These are phyloP conservation scores for Aspergillus tubingensis DNA, from an alignment of 2,329 filamentous ascomycete genomes.

Conservation along the genomic window DNA sequence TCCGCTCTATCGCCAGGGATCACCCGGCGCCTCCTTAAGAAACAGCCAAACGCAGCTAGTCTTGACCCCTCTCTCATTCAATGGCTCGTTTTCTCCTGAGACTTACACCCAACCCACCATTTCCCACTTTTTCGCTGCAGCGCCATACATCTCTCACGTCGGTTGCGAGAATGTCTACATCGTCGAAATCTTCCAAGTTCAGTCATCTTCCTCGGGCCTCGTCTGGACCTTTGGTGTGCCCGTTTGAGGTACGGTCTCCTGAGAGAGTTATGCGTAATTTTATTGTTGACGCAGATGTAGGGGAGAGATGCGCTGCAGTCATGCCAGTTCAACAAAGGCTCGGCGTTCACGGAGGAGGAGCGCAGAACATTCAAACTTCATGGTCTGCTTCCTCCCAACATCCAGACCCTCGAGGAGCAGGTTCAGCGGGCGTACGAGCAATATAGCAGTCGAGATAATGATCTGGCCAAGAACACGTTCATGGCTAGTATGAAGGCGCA, in stretches of 20 bases:
- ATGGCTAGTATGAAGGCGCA: conserved; percentile 82
- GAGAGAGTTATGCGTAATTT: background rate
- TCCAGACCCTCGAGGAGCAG: conserved; percentile 77
- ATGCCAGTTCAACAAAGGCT: conserved; percentile 79
- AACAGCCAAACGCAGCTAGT: background rate
- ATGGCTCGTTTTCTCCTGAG: background rate
- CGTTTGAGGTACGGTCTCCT: conserved; percentile 23
- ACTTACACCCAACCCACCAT: background rate
- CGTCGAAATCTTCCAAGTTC: conserved; percentile 26
- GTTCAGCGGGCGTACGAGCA: conserved; percentile 77
- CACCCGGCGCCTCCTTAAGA: background rate
- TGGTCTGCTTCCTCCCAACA: conserved; percentile 70
- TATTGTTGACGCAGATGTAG: conserved; percentile 11
- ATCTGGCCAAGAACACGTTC: conserved; percentile 83
- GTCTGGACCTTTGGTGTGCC: conserved; percentile 33
- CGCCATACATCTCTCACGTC: background rate
- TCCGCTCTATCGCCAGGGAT: background rate
- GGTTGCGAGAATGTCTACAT: conserved; percentile 14
- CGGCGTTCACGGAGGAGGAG: conserved; percentile 71
- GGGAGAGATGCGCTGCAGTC: conserved; percentile 63
- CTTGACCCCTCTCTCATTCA: background rate
- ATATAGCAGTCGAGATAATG: conserved; percentile 63
- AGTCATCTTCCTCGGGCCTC: conserved; percentile 34
- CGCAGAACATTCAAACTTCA: conserved; percentile 68
- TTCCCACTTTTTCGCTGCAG: background rate